phyloP scores from a whole-genome alignment of 2,329 filamentous ascomycete species.

The Leptographium lundbergii region DNA sequence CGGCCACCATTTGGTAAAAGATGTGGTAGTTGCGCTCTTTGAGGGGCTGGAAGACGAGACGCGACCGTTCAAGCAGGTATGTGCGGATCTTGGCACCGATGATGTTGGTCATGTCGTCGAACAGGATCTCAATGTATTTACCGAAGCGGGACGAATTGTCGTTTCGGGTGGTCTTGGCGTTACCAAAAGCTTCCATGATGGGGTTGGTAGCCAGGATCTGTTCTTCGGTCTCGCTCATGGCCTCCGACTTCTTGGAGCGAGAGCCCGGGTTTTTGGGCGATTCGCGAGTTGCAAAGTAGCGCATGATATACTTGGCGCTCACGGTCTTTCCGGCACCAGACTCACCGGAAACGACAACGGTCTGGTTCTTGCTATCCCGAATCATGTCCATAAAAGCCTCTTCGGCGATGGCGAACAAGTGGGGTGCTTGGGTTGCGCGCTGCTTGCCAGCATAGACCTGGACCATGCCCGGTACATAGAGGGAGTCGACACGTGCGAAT shows the following conservation, averaged over 20 bases:
- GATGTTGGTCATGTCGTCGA: constrained; percentile 87
- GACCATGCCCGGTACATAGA: constrained; percentile 99
- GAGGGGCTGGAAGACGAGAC: constrained; percentile 90
- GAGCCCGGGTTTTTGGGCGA: constrained; percentile 76
- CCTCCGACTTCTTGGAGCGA: constrained; percentile 59
- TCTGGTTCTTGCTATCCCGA: constrained; percentile 90
- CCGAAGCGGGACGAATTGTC: constrained; percentile 98
- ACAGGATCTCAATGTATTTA: constrained; percentile 99
- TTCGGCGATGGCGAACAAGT: constrained; percentile 97
- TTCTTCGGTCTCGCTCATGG: constrained; percentile 97
- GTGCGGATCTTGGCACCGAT: constrained; percentile 96
- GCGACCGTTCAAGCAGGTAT: constrained; percentile 87
- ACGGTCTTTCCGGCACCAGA: constrained; percentile 98
- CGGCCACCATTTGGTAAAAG: constrained; percentile 93
- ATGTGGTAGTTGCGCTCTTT: constrained; percentile 99
- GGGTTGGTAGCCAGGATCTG: constrained; percentile 97
- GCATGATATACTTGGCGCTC: constrained; percentile 99
- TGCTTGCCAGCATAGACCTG: constrained; percentile 98
- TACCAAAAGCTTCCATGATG: constrained; percentile 99
- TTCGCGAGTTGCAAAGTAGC: constrained; percentile 96
- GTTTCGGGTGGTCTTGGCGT: constrained; percentile 98
- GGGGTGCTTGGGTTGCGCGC: constrained; percentile 88
- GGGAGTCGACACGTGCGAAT: constrained; percentile 90
- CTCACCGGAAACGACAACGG: constrained; percentile 96
- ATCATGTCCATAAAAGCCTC: constrained; percentile 99